These are phyloP conservation scores for Arabidopsis lyrata DNA, from an alignment of 441 rosid genomes.

Conservation along the genomic window DNA sequence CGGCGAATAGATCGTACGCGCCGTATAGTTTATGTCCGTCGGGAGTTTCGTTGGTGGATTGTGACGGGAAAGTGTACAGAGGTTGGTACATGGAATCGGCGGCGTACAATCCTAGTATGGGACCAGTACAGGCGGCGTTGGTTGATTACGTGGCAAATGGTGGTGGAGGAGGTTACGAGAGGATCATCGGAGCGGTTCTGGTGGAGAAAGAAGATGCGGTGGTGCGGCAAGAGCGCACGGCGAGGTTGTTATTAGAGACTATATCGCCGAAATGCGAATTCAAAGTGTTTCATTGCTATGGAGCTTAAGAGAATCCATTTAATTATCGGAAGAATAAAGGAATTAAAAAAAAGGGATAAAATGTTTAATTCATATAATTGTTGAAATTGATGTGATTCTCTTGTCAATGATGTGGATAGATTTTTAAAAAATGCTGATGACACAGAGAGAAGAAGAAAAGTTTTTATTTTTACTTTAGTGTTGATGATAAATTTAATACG, in stretches of 20 bases:
- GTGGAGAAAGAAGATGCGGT: slow-evolving; percentile 55
- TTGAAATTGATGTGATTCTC: slow-evolving; percentile 21
- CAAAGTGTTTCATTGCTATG: slow-evolving; percentile 38
- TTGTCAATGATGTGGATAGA: too few species aligned
- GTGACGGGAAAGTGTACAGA: slow-evolving; percentile 71
- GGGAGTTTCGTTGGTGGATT: slow-evolving; percentile 77
- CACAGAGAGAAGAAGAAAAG: neutral
- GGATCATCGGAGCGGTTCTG: slow-evolving; percentile 67
- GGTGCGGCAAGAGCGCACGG: slow-evolving; percentile 45
- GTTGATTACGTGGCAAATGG: slow-evolving; percentile 72
- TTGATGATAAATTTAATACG: too few species aligned
- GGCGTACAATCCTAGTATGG: slow-evolving; percentile 91
- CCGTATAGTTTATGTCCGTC: slow-evolving; percentile 91
- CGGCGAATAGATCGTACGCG: slow-evolving; percentile 83
- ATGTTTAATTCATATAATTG: slow-evolving; percentile 3
- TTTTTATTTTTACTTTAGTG: too few species aligned
- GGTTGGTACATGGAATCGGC: slow-evolving; percentile 96
- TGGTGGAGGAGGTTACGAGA: slow-evolving; percentile 76
- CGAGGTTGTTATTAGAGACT: slow-evolving; percentile 40
- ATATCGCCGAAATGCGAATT: slow-evolving; percentile 48
- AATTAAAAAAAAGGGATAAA: neutral
- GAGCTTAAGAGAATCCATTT: slow-evolving; percentile 15
- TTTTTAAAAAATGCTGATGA: neutral
- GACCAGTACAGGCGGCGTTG: slow-evolving; percentile 89
- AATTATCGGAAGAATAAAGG: neutral